Conservation (phyloP, 768 basidiomycete species). For the Chiua virens region DNA sequence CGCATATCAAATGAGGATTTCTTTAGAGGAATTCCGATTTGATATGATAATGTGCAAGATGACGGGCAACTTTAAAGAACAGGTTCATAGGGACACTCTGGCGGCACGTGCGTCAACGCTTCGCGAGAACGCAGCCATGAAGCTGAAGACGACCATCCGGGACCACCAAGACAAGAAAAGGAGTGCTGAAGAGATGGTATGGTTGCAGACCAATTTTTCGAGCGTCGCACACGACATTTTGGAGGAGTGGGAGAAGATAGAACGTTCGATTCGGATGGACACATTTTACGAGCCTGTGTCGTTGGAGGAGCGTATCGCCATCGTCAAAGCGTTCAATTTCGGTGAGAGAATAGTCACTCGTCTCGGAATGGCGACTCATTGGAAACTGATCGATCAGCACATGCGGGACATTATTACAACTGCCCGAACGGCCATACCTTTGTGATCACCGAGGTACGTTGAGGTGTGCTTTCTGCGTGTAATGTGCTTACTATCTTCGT, state of each 20-base stretch:
- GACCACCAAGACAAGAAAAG: constrained; percentile 26
- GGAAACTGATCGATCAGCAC: constrained; percentile 22
- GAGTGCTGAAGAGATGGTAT: constrained; percentile 26
- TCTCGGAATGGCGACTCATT: neutral
- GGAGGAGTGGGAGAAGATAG: constrained; percentile 48
- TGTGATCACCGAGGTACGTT: constrained; percentile 52
- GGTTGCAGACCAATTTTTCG: constrained; percentile 47
- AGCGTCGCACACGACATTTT: constrained; percentile 37
- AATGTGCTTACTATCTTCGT: neutral
- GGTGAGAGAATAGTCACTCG: constrained; percentile 28
- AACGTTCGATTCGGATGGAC: constrained; percentile 37
- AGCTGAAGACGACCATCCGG: constrained; percentile 3
- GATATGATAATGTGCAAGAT: constrained; percentile 36
- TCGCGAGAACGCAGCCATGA: neutral
- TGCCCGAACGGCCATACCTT: constrained; percentile 64
- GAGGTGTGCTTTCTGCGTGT: neutral
- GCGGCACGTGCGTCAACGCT: constrained; percentile 18
- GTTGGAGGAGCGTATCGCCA: constrained; percentile 48
- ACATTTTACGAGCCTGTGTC: constrained; percentile 55
- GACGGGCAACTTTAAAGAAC: constrained; percentile 15
- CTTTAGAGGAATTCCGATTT: constrained; percentile 53
- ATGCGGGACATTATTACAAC: constrained; percentile 47
- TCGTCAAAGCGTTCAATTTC: constrained; percentile 53
- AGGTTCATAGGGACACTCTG: constrained; percentile 19
- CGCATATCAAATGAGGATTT: constrained; percentile 44